Evolutionary conservation across 176 grass and related monocot genomes (phyloP).

Genomic region (Eleusine indica): DNA sequence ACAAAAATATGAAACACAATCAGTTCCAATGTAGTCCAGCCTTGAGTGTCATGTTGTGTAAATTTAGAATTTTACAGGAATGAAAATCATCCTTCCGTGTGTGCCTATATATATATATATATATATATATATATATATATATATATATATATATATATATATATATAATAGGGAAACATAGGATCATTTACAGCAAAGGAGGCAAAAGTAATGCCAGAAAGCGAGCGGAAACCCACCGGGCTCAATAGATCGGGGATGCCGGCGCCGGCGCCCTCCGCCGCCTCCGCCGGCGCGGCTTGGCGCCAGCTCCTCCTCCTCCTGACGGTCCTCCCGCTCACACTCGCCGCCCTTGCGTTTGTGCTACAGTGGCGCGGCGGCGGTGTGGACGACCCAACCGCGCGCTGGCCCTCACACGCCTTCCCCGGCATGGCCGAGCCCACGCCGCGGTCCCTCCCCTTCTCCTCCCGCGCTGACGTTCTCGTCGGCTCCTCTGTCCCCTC

Average conservation of each 20-base stretch:
- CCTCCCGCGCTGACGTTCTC: conserved; percentile 24
- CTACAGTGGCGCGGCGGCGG: conserved; percentile 89
- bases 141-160: too few relatives aligned
- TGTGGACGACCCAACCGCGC: conserved; percentile 64
- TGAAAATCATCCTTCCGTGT: too few relatives aligned
- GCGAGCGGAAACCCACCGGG: background rate
- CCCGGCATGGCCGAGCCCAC: conserved; percentile 61
- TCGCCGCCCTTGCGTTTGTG: conserved; percentile 68
- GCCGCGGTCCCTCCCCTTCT: conserved; percentile 36
- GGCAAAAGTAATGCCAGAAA: background rate
- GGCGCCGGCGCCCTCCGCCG: conserved; percentile 15
- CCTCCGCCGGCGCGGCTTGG: conserved; percentile 28
- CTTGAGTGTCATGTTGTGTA: too few relatives aligned
- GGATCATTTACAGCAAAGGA: background rate
- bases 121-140: too few relatives aligned
- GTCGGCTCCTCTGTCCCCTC: conserved; percentile 41
- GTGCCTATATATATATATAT: too few relatives aligned
- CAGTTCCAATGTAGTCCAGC: too few relatives aligned
- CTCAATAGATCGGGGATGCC: conserved; percentile 38
- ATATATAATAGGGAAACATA: background rate
- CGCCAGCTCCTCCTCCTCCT: conserved; percentile 70
- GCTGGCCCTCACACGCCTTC: conserved; percentile 66
- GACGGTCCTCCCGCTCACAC: conserved; percentile 62
- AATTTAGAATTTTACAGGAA: too few relatives aligned
- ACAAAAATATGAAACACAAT: too few relatives aligned